Base-by-base conservation (phyloP, 805 yeast species). In the Zygosaccharomyces kombuchaensis region DNA sequence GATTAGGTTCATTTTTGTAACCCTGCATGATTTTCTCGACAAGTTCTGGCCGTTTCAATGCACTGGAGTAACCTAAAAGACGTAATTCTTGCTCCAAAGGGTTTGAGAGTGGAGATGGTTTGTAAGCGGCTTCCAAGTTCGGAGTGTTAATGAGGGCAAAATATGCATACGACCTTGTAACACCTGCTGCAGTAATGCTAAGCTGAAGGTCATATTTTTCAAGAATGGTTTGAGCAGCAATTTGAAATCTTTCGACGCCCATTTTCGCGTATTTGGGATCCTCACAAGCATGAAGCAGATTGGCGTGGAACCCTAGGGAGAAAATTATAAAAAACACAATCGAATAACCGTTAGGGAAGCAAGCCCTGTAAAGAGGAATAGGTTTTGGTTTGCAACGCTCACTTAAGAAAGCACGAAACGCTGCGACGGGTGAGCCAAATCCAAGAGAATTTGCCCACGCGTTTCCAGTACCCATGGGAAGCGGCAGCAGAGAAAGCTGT, bases 401-500 rank as follows among this genome's bases (percentile, higher is more conserved):
- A 2, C 42, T 43, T 27, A 77, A 54, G 3, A 77, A 58, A 13
- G 64, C 57, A 19, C 60, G 50, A 2, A 78, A 53, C 0, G 77
- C 71, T 0, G 50, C 46, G 0, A 66, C 45, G 10, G 71, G 69
- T 22, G 63, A 58, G 0, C 43, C 39, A 3, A 76, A 47, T 0
- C 78, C 80, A 2, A 81, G 53, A 0, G 96, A 82, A 19, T 76
- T 74, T 1, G 87, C 77, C 48, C 87, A 69, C 1, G 95, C 89
- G 61, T 90, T 90, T 0, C 96, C 97, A 0, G 95, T 84, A 1
- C 97, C 97, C 48, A 81, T 71, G 0, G 96, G 95, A 12, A 90
- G 61, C 0, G 66, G 58, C 2, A 60, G 45, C 4, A 70, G 36
- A 29, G 52, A 46, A 7, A 68, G 25, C 23, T 9, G 19, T 21